Evolutionary conservation across 2,329 filamentous ascomycete species (phyloP), one percentile per base, ranked within the genome.

Genomic region (Penicillium sp.): DNA sequence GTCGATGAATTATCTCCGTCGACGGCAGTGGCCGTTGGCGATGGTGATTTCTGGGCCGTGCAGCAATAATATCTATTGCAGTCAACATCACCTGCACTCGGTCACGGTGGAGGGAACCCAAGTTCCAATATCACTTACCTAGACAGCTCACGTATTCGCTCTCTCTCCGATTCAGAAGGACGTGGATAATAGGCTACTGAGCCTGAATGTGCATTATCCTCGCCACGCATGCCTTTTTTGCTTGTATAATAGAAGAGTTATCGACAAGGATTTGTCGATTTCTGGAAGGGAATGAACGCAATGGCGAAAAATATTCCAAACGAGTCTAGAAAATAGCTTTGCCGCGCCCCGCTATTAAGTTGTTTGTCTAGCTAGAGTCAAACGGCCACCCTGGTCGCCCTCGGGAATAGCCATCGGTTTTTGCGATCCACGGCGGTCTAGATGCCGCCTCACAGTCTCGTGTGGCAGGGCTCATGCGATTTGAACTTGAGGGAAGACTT

Each of bases 131-230:
- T 21, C 5, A 14, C 50, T 14, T 19, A 63, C 61, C 58, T 60
- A 2, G 61, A 63, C 9, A 63, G 31, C 37, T 63, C 61, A 5
- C 54, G 57, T 42, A 63, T 56, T 51, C 61, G 51, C 28, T 62
- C 55, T 16, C 53, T 48, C 44, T 63, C 61, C 4, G 49, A 33
- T 45, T 61, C 49, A 54, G 48, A 55, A 16, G 47, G 43, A 11
- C 48, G 49, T 13, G 48, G 40, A 34, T 54, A 50, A 23, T 26
- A 45, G 48, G 45, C 53, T 13, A 45, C 33, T 24, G 53, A 59
- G 47, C 50, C 53, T 47, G 50, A 23, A 36, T 29, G 50, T 51
- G 52, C 54, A 59, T 59, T 53, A 18, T 52, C 19, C 52, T 9
- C 23, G 16, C 16, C 48, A 18, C 3, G 46, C 56, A 59, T 59